Base-by-base conservation (phyloP, 345 rosid genomes). In the Jatropha curcas region DNA sequence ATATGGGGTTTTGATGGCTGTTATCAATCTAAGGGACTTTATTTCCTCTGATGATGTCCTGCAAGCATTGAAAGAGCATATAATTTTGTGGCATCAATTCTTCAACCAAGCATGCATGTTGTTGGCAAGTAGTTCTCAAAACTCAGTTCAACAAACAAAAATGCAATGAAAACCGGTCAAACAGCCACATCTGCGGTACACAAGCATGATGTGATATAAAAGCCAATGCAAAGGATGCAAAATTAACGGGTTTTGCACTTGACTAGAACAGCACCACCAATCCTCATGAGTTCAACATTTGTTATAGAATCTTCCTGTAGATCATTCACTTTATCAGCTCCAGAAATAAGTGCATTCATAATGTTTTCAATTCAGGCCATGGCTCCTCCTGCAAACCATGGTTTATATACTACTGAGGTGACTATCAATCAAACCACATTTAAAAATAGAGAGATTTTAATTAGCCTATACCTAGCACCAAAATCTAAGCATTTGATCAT, bases 1-100 rank as follows among this genome's bases (percentile, higher is more conserved):
- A 82, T 92, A 94, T 0, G 95, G 97, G n/a, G 97, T 90, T 73
- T 94, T 94, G 76, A 90, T 90, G 73, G 97, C 97, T 69, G 97
- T 92, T 61, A 94, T 88, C 73, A 94, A 74, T 76, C 88, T 81
- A 78, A 94, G 87, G 19, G 85, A 70, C 74, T 86, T 89, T 68
- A 92, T 88, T 71, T 85, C 94, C 24, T 88, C 93, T 14, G 86
- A 72, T 28, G 84, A 84, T 61, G 94, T 90, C 87, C 98, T 92
- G 88, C 67, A 74, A 71, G 24, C 73, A 76, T 4, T 27, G 33
- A 17, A 50, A 67, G 11, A 73, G 30, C 22, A 31, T 25, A 67
- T 58, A 33, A 65, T 43, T 70, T 56, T 73, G 35, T 27, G 24
- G 64, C 66, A 71, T 25, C 41, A 76, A 46, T 53, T 76, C 34